Evolutionary conservation across 2,329 filamentous ascomycete species (phyloP).

Genomic region (Didymellaceae sp.): DNA sequence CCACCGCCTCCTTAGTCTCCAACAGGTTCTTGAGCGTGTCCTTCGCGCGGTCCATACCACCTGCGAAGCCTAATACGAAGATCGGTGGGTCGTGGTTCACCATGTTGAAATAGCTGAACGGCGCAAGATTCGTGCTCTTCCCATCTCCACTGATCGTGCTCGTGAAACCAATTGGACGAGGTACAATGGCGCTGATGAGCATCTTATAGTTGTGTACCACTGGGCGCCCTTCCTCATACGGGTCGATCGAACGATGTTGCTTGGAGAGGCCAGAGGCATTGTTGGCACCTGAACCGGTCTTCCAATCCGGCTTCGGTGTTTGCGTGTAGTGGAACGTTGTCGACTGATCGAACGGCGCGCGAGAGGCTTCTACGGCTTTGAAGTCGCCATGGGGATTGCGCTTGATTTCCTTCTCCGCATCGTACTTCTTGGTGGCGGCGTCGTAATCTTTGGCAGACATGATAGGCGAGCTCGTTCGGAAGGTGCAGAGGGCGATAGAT

Average conservation of each 20-base stretch:
- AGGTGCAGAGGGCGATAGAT: neutral
- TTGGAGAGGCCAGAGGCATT: conserved; percentile 58
- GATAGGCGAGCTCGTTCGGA: neutral
- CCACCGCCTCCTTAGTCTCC: conserved; percentile 72
- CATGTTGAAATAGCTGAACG: conserved; percentile 86
- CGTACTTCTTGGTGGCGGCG: conserved; percentile 42
- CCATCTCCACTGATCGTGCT: conserved; percentile 68
- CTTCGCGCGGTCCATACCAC: conserved; percentile 68
- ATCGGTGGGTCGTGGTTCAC: conserved; percentile 86
- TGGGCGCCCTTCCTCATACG: conserved; percentile 73
- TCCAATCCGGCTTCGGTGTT: conserved; percentile 70
- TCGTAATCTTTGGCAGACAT: conserved; percentile 10
- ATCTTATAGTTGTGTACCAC: conserved; percentile 86
- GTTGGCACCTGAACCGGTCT: conserved; percentile 70
- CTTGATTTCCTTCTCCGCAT: conserved; percentile 57
- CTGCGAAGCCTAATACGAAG: conserved; percentile 71
- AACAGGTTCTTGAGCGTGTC: conserved; percentile 79
- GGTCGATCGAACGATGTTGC: conserved; percentile 79
- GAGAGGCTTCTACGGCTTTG: conserved; percentile 71
- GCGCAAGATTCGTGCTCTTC: conserved; percentile 74
- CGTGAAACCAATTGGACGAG: conserved; percentile 76
- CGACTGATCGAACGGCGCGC: conserved; percentile 64
- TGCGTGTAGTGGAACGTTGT: conserved; percentile 64
- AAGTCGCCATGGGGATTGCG: conserved; percentile 78
- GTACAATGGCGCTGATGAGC: conserved; percentile 81